Base-by-base conservation (phyloP, 2,329 filamentous ascomycete genomes). In the Talaromyces sp. region DNA sequence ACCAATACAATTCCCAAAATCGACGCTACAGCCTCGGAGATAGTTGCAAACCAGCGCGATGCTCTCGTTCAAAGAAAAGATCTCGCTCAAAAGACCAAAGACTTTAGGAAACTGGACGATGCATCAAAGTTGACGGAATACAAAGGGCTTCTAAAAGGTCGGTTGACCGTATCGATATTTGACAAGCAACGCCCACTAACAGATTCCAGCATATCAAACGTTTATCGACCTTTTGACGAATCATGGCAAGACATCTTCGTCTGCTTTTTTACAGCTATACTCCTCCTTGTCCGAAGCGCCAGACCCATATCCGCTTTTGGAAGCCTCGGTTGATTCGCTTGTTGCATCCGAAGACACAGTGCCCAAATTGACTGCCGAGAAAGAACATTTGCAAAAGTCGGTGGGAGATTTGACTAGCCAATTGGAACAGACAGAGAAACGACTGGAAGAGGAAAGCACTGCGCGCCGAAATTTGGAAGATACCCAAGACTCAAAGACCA, bases 71-170 rank as follows among this genome's bases (percentile, higher is more conserved):
- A 99, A 74, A 85, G 95, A 58, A 99, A 99, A 73, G 96, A 99
- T 63, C 81, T 99, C 21, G 95, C 96, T n/a, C 93, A 97, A 72
- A 98, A 97, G 82, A 99, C 95, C 0, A 99, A 99, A 71, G 93
- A 98, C 69, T 99, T 98, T 68, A 84, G 93, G 63, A 98, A 97
- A 75, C 83, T 96, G 11, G 93, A 98, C 68, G 92, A 99, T 80
- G 80, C 89, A 11, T 86, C 85, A 60, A 99, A 98, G 75, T 78
- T 99, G 58, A 81, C 82, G 5, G 95, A 99, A 75, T 87, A 96
- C 79, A 99, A 98, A 77, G 86, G 86, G 43, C 78, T 99, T 56
- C 78, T 99, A 62, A 97, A 96, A 82, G 88, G 91, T 92, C 73
- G 24, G 64, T 68, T 53, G 55, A 27, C 53, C 70, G 64, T 26